Evolutionary conservation across 2,329 filamentous ascomycete species (phyloP).

Genomic region (Calonectria hawksworthii): DNA sequence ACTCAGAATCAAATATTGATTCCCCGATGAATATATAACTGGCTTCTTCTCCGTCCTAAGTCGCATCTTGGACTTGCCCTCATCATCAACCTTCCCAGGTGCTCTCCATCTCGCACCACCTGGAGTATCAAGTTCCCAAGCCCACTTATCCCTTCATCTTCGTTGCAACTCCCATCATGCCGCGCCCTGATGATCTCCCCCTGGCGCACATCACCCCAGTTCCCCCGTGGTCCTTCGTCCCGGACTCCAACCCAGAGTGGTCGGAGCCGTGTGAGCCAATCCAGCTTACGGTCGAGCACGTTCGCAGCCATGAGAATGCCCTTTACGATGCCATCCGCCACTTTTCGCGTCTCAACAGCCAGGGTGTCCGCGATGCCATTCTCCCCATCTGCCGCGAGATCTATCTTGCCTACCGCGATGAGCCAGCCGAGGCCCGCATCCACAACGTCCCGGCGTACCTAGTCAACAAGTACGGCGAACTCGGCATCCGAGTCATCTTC

Average conservation of each 20-base stretch:
- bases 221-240: slow-evolving; percentile 18
- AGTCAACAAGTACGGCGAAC: slow-evolving; percentile 40
- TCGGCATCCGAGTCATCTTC: slow-evolving; percentile 30
- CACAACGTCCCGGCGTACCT: slow-evolving; percentile 36
- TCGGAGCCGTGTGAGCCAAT: slow-evolving; percentile 20
- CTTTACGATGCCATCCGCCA: slow-evolving; percentile 28
- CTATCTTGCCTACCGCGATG: slow-evolving; percentile 17
- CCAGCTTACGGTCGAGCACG: slow-evolving; percentile 23
- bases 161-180: not conserved
- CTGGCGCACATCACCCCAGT: slow-evolving; percentile 26
- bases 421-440: slow-evolving; percentile 19
- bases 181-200: slow-evolving; percentile 22
- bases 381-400: slow-evolving; percentile 32
- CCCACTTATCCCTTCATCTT: not conserved
- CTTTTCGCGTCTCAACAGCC: slow-evolving; percentile 19
- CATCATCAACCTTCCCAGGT: not conserved
- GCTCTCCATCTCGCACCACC: slow-evolving; percentile 1
- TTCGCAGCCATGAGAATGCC: slow-evolving; percentile 25
- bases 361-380: slow-evolving; percentile 25
- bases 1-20: not conserved
- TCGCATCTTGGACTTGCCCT: not conserved
- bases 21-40: not conserved
- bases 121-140: not conserved
- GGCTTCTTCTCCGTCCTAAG: not conserved
- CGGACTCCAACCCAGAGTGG: slow-evolving; percentile 24